Conservation (phyloP, 371 early-diverging fungal genomes). For the Blakeslea trispora region DNA sequence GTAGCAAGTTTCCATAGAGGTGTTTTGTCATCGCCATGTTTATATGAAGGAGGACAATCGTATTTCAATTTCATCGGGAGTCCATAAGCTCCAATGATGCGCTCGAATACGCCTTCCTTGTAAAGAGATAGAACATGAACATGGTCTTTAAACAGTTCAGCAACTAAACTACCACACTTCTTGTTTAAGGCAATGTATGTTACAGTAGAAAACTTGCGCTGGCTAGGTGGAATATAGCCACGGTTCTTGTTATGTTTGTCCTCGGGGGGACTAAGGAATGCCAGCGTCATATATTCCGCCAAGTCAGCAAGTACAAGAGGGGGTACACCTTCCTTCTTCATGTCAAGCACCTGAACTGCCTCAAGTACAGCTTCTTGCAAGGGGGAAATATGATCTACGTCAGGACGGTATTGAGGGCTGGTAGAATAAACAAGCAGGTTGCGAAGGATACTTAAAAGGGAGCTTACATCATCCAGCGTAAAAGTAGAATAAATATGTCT, state of each 20-base stretch:
- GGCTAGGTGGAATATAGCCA: conserved; percentile 36
- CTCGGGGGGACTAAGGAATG: conserved; percentile 46
- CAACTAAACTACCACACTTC: conserved; percentile 58
- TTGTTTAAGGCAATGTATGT: conserved; percentile 81
- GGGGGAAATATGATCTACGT: conserved; percentile 55
- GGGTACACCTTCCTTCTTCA: conserved; percentile 43
- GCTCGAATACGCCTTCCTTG: conserved; percentile 68
- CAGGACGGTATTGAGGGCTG: conserved; percentile 59
- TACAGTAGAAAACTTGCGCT: conserved; percentile 48
- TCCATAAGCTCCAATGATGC: conserved; percentile 64
- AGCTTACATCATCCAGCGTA: conserved; percentile 55
- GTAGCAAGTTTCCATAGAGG: conserved; percentile 80
- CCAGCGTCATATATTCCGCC: conserved; percentile 56
- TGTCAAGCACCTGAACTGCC: conserved; percentile 43
- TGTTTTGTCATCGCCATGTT: conserved; percentile 68
- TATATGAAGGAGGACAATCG: conserved; percentile 73
- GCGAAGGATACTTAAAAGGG: conserved; percentile 58
- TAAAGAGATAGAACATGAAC: conserved; percentile 56
- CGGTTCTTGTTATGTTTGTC: conserved; percentile 23
- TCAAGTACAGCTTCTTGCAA: conserved; percentile 64
- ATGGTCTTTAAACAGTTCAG: conserved; percentile 59
- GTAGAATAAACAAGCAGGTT: conserved; percentile 56
- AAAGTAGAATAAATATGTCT: conserved; percentile 52
- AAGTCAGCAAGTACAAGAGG: conserved; percentile 50
- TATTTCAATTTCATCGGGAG: conserved; percentile 78